Evolutionary conservation across 2,329 filamentous ascomycete genomes (phyloP).

Genomic region (Shiraia sp.): DNA sequence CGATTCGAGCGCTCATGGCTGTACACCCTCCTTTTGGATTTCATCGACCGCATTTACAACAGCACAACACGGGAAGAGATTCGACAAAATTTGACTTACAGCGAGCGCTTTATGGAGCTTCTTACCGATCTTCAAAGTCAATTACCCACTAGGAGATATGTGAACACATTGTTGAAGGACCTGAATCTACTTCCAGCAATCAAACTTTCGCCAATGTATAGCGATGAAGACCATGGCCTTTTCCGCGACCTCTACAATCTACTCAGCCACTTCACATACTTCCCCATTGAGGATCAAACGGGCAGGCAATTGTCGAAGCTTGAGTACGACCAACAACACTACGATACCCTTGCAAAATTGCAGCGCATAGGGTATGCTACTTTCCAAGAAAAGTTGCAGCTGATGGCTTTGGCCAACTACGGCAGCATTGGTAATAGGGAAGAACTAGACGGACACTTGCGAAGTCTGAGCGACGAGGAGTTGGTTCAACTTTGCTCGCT

Average conservation of each 20-base stretch:
- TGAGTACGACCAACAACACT: conserved; percentile 80
- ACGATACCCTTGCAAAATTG: conserved; percentile 72
- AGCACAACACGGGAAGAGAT: conserved; percentile 36
- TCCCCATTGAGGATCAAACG: conserved; percentile 89
- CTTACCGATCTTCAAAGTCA: conserved; percentile 90
- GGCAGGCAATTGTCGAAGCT: conserved; percentile 73
- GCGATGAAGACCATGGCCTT: conserved; percentile 72
- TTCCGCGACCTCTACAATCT: conserved; percentile 79
- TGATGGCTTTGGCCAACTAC: conserved; percentile 90
- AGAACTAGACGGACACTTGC: conserved; percentile 77
- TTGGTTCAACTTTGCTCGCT: conserved; percentile 68
- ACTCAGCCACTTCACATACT: conserved; percentile 84
- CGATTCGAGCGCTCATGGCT: conserved; percentile 95
- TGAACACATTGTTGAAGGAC: conserved; percentile 85
- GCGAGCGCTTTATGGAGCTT: conserved; percentile 91
- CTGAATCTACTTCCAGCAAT: conserved; percentile 80
- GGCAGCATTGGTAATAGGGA: conserved; percentile 79
- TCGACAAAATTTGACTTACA: conserved; percentile 74
- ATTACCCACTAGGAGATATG: conserved; percentile 88
- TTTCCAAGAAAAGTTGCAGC: conserved; percentile 88
- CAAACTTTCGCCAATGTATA: conserved; percentile 76
- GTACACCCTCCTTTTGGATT: conserved; percentile 82
- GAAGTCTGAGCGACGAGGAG: conserved; percentile 73
- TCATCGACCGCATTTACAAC: conserved; percentile 72
- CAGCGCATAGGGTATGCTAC: conserved; percentile 75